A percentile compares a stretch with the other conserved stretches of the same genome.
Evolutionary conservation across 129 eudicot genomes (phyloP).

Genomic region (Artemisia annua): DNA sequence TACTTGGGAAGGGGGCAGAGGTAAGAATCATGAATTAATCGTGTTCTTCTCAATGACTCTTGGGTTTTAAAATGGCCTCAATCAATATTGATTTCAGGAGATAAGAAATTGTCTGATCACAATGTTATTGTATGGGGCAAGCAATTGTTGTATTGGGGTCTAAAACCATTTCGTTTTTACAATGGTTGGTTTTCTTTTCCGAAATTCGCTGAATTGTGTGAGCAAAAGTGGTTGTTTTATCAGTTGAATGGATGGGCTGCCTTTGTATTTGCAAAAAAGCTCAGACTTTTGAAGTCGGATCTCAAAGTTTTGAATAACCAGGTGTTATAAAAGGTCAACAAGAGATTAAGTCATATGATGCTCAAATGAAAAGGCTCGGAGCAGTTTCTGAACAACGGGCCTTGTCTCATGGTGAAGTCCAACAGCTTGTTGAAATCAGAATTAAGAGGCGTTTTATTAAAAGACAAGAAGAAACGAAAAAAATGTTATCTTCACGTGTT

Average conservation of each 20-base stretch:
- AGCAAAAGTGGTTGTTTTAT: not conserved
- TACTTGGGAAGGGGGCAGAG: not conserved
- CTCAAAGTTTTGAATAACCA: not conserved
- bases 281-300: not conserved
- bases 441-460: not conserved
- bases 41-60: not conserved
- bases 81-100: not conserved
- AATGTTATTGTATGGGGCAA: not conserved
- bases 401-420: not conserved
- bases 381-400: not conserved
- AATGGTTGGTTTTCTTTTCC: not conserved
- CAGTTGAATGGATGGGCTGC: not conserved
- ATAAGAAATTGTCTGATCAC: not conserved
- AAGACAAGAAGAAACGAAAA: not conserved
- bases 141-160: not conserved
- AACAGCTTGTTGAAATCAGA: not conserved
- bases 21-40: not conserved
- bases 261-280: not conserved
- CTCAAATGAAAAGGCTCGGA: not conserved
- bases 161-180: not conserved
- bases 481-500: no score
- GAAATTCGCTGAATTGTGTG: not conserved
- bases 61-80: not conserved
- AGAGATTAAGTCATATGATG: not conserved
- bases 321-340: not conserved